A percentile compares a stretch with the other conserved stretches of the same genome.
These are phyloP conservation scores for Cenchrus purpureus DNA, from an alignment of 176 grass and related monocot genomes.

Conservation along the genomic window DNA sequence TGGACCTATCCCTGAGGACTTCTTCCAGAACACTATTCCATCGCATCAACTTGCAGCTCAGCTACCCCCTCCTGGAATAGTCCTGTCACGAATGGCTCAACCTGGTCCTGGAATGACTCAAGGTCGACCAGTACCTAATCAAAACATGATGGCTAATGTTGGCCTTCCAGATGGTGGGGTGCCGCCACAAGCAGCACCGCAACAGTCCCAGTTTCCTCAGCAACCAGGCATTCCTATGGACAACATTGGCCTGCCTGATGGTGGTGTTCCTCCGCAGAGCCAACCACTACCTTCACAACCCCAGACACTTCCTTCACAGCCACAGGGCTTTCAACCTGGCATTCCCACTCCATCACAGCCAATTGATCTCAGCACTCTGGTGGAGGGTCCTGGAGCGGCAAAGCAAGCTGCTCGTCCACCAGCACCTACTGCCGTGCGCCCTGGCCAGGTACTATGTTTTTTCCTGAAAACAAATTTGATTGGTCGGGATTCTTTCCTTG, in stretches of 20 bases:
- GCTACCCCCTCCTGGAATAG: slow-evolving; percentile 69
- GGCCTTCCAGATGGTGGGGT: slow-evolving; percentile 90
- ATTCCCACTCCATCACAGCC: slow-evolving; percentile 63
- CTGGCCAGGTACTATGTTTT: slow-evolving; percentile 79
- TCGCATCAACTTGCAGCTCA: slow-evolving; percentile 82
- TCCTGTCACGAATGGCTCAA: slow-evolving; percentile 73
- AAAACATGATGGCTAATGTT: slow-evolving; percentile 71
- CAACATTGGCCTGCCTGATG: slow-evolving; percentile 73
- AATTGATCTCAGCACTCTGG: slow-evolving; percentile 91
- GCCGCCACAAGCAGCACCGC: slow-evolving; percentile 64
- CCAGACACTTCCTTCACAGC: slow-evolving; percentile 51
- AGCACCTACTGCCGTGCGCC: slow-evolving; percentile 80
- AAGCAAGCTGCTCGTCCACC: slow-evolving; percentile 58
- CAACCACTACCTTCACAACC: slow-evolving; percentile 62
- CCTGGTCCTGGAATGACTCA: slow-evolving; percentile 44
- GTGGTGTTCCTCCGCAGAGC: slow-evolving; percentile 75
- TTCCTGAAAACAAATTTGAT: neutral
- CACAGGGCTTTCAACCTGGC: slow-evolving; percentile 57
- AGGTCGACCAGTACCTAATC: slow-evolving; percentile 52
- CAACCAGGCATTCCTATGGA: slow-evolving; percentile 57
- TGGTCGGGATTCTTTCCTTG: slow-evolving; percentile 11
- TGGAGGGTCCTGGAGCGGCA: slow-evolving; percentile 63
- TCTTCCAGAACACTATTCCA: slow-evolving; percentile 96
- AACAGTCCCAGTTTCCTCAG: slow-evolving; percentile 57
- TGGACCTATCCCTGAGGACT: slow-evolving; percentile 94